Conservation (phyloP, 139 green algal genomes). For the Asterochloris erici region DNA sequence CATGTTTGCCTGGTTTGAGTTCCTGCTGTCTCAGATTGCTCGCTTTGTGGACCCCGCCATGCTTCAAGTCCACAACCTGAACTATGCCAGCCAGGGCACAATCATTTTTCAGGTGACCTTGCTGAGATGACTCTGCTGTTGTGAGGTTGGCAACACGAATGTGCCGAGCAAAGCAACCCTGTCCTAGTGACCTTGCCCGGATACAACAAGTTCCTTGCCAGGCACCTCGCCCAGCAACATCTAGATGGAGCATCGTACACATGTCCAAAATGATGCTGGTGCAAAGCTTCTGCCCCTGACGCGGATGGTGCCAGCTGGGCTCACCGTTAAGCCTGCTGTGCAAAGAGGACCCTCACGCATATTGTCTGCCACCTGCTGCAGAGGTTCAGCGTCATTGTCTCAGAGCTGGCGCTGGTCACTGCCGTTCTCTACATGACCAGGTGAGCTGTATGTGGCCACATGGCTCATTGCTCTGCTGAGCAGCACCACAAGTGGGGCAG, state of each 20-base stretch:
- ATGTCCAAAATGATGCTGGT: neutral
- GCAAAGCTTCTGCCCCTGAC: neutral
- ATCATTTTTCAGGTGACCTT: slow-evolving; percentile 68
- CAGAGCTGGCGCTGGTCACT: slow-evolving; percentile 55
- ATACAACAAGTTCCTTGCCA: no score
- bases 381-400: slow-evolving; percentile 65
- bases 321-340: no score
- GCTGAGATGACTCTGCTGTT: no score
- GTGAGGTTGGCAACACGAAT: no score
- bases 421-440: slow-evolving; percentile 37
- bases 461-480: neutral
- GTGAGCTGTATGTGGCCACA: neutral
- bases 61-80: slow-evolving; percentile 60
- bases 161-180: no score
- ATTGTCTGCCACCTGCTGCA: slow-evolving; percentile 18
- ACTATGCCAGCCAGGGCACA: slow-evolving; percentile 62
- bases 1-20: slow-evolving; percentile 95
- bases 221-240: no score
- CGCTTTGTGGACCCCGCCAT: slow-evolving; percentile 71
- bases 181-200: no score
- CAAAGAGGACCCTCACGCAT: no score
- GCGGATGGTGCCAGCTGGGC: no score
- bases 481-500: no score
- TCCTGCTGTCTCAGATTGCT: slow-evolving; percentile 60
- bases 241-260: no score